Evolutionary conservation across 805 yeast genomes (phyloP), one percentile per base, ranked within the genome.

Genomic region (Schwanniomyces polymorphus): DNA sequence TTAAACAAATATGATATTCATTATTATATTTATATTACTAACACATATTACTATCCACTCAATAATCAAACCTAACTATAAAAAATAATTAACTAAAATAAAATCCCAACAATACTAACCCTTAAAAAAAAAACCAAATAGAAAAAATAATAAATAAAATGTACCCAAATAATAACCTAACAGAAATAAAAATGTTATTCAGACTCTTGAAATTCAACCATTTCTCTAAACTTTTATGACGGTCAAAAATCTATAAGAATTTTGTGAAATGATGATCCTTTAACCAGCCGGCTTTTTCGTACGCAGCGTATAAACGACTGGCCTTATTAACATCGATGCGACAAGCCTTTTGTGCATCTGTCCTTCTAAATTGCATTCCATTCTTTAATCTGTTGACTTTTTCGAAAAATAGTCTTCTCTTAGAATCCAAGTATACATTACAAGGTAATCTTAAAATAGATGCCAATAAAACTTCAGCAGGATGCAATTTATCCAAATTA

Each of bases 291-390:
- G 88, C 92, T 64, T 81, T 82, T 65, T 92, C 96, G 62, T 82
- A 94, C 18, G 97, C 90, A 25, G 92, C 95, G 71, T 81, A 92
- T 46, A 92, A 74, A 55, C 97, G 80, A 42, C 95, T 86, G 1
- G 97, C 97, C 67, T 94, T 94, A 68, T 94, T 94, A 39, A 92
- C 98, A 67, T 94, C 98, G 55, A 94, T 91, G 53, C 96, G 82
- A 66, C 98, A 92, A 5, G 97, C 97, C 74, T 94, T 94, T 69
- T 92, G 98, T 7, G 97, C 96, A 68, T 92, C 99, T 0, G 98
- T 94, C 70, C 97, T 85, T 70, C 97, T 84, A 70, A 92, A 92
- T 25, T 94, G 92, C 61, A 84, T 74, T 26, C 85, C 85, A 43
- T 75, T 71, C 56, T 81, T 81, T 57, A 84, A 67, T 43, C 97